Evolutionary conservation across 2,329 filamentous ascomycete species (phyloP).

Genomic region (Celoporthe dispersa): DNA sequence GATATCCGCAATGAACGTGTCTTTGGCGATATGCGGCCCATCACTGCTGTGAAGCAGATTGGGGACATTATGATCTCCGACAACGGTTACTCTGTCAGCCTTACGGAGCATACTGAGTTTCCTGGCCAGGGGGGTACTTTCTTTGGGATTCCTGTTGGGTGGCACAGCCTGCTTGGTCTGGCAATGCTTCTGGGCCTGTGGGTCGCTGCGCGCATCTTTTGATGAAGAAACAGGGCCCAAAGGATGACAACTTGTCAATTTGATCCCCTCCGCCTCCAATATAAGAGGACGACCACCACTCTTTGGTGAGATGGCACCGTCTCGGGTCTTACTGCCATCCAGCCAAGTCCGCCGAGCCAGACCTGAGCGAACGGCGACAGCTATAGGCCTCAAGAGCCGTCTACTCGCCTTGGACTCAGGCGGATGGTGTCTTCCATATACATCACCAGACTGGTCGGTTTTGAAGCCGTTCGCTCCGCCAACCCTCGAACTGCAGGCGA

Average conservation of each 20-base stretch:
- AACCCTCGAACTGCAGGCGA: not conserved
- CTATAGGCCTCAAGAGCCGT: not conserved
- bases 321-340: not conserved
- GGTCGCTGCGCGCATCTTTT: constrained; percentile 7
- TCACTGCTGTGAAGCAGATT: constrained; percentile 7
- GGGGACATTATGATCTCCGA: constrained; percentile 12
- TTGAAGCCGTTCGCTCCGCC: not conserved
- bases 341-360: not conserved
- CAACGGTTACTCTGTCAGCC: not conserved
- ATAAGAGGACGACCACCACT: not conserved
- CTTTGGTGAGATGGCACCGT: not conserved
- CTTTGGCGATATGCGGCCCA: constrained; percentile 2
- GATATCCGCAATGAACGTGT: constrained; percentile 8
- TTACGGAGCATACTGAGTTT: not conserved
- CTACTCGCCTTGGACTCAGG: not conserved
- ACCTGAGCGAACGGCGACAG: not conserved
- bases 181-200: constrained; percentile 7
- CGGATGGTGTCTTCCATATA: not conserved
- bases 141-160: constrained; percentile 6
- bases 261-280: not conserved
- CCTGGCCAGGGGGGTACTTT: constrained; percentile 8
- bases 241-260: not conserved
- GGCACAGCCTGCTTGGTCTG: not conserved
- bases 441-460: not conserved
- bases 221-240: not conserved